These are phyloP conservation scores for Artomyces pyxidatus DNA, from an alignment of 768 basidiomycete genomes.

Conservation along the genomic window DNA sequence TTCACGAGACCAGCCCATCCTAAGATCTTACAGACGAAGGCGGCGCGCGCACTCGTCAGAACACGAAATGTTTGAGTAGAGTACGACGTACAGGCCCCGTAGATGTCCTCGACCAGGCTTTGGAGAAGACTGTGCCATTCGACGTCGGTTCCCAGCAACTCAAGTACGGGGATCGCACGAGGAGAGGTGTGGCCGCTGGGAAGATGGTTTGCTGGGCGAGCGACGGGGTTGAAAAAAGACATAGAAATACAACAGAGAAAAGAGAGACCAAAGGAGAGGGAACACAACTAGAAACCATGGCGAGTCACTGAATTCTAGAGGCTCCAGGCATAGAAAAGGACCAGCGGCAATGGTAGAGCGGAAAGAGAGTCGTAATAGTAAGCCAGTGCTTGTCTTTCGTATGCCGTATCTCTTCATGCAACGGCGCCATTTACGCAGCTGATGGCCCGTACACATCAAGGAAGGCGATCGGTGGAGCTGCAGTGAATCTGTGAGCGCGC, in stretches of 20 bases:
- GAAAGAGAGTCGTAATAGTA: not conserved
- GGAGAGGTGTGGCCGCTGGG: not conserved
- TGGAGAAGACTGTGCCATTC: not conserved
- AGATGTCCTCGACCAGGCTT: not conserved
- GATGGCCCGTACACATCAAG: too few relatives aligned
- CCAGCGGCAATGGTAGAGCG: not conserved
- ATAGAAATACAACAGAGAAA: not conserved
- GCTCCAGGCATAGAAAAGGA: not conserved
- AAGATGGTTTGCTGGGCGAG: not conserved
- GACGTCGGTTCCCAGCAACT: not conserved
- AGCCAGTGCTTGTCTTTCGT: too few relatives aligned
- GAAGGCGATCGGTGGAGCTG: too few relatives aligned
- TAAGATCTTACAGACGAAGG: not conserved
- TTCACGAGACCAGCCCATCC: slow-evolving; percentile 17
- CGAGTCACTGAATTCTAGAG: too few relatives aligned
- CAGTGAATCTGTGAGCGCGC: too few relatives aligned
- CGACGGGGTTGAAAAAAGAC: not conserved
- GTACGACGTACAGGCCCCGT: not conserved
- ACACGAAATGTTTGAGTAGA: too few relatives aligned
- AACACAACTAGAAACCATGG: not conserved
- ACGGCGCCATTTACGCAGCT: too few relatives aligned
- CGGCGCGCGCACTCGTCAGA: not conserved
- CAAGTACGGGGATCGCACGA: not conserved
- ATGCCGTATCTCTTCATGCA: too few relatives aligned
- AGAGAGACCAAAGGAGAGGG: not conserved